Evolutionary conservation across 768 basidiomycete species (phyloP), one percentile per base, ranked within the genome.

Genomic region (Termitomyces titanicus): DNA sequence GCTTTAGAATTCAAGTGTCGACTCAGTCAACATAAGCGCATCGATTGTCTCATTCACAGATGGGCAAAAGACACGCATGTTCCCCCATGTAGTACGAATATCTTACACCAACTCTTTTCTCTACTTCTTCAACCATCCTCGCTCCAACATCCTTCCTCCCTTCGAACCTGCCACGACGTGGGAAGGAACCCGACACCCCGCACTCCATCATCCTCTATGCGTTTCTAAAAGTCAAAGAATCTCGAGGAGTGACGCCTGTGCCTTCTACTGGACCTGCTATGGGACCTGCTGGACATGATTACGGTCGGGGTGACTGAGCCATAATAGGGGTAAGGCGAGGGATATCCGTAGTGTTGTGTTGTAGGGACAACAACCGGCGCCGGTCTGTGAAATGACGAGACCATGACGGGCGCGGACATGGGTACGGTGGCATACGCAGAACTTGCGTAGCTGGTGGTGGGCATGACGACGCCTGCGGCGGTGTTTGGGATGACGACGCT

Each of bases 401-500:
- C 33, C 51, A 55, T 54, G 35, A 63, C 56, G 8, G 57, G 54
- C 6, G 62, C 54, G 18, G 58, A 55, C 46, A 54, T 48, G 42
- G 39, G 62, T 33, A 56, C 38, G 17, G 51, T 54, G 20, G 56
- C 44, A 46, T 61, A 55, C 17, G 54, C 51, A 22, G 39, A 31
- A 31, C 20, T 42, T 17, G 43, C 22, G 9, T 46, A 61, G 40
- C 53, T 37, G 11, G 42, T 12, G 29, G 55, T 34, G 50, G 49
- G 51, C 54, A 61, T 50, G 51, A 52, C 49, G 24, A 49, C 35
- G 4, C 37, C 17, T n/a, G 40, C 51, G 2, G 55, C 35, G 34
- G 49, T 46, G 37, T 17, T 56, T 18, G 63, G 60, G n/a, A 64
- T 52, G 12, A 64, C 49, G 27, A 64, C 56, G 54, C 61, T 63